These are phyloP conservation scores for Nakazawaea holstii DNA, from an alignment of 805 yeast genomes.

Conservation along the genomic window DNA sequence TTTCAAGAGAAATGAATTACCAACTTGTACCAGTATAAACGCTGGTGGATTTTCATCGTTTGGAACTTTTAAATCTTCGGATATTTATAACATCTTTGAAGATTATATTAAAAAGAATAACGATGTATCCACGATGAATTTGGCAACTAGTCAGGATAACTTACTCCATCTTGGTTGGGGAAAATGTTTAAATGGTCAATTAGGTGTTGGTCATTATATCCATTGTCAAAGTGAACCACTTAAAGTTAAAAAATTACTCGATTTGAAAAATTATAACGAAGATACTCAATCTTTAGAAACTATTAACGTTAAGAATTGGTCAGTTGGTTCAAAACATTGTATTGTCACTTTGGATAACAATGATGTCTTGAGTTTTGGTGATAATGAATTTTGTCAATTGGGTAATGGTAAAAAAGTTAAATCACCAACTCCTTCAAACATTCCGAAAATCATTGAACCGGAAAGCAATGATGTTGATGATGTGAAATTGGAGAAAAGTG, in stretches of 20 bases:
- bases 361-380: slow-evolving; percentile 79
- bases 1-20: slow-evolving; percentile 35
- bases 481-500: slow-evolving; percentile 20
- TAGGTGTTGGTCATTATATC: slow-evolving; percentile 71
- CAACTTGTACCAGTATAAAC: slow-evolving; percentile 46
- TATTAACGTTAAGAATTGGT: slow-evolving; percentile 46
- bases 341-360: slow-evolving; percentile 54
- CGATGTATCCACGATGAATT: slow-evolving; percentile 12
- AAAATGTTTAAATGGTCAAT: slow-evolving; percentile 77
- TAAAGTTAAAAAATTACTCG: slow-evolving; percentile 42
- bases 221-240: slow-evolving; percentile 72
- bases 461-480: neutral
- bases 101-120: slow-evolving; percentile 18
- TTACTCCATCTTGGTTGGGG: slow-evolving; percentile 63
- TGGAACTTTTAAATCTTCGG: slow-evolving; percentile 34
- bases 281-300: slow-evolving; percentile 30
- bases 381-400: slow-evolving; percentile 74
- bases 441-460: slow-evolving; percentile 61
- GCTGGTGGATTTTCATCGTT: slow-evolving; percentile 69
- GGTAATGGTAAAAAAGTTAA: slow-evolving; percentile 76
- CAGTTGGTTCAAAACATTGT: slow-evolving; percentile 62
- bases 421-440: slow-evolving; percentile 42
- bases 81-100: slow-evolving; percentile 30
- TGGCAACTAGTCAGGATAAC: slow-evolving; percentile 16
- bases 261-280: slow-evolving; percentile 54